Evolutionary conservation across 495 filamentous ascomycete genomes (phyloP).

Genomic region (Rostrohypoxylon terebratum): DNA sequence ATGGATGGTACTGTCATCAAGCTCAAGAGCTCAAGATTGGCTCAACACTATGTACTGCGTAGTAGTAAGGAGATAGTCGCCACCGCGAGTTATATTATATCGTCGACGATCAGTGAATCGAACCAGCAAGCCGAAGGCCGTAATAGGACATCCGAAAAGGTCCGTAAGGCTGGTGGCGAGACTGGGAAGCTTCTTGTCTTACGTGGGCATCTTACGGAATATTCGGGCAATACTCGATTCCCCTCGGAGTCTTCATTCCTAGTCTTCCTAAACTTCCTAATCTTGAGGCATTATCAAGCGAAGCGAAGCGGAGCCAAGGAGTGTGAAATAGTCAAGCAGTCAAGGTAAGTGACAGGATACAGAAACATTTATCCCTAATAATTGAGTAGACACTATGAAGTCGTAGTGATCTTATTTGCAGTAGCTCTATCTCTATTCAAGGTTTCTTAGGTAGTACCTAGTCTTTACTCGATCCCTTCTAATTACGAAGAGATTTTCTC

Average conservation of each 20-base stretch:
- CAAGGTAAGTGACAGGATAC: not conserved
- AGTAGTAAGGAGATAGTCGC: conserved; percentile 95
- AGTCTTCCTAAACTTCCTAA: not conserved
- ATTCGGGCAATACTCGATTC: not conserved
- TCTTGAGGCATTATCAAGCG: not conserved
- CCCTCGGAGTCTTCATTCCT: not conserved
- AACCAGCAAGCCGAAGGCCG: conserved; percentile 86
- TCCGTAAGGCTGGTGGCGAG: conserved; percentile 86
- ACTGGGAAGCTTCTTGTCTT: conserved; percentile 82
- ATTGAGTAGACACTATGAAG: not conserved
- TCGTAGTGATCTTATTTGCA: not conserved
- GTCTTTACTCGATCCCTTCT: not conserved
- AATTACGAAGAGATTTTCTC: not conserved
- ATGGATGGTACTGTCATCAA: conserved; percentile 92
- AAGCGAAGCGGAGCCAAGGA: not conserved
- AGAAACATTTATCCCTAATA: not conserved
- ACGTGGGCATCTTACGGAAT: conserved; percentile 75
- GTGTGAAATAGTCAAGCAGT: not conserved
- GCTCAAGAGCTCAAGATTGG: conserved; percentile 88
- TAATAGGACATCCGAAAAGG: conserved; percentile 90
- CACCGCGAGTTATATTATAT: conserved; percentile 87
- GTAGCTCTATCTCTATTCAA: not conserved
- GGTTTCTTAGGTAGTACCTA: not conserved
- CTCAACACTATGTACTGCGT: too few relatives aligned
- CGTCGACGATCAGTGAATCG: conserved; percentile 90